Percentiles rank a stretch among this genome's conserved stretches.
phyloP scores from a whole-genome alignment of 805 yeast species.

The Cyberlindnera subsufficiens region DNA sequence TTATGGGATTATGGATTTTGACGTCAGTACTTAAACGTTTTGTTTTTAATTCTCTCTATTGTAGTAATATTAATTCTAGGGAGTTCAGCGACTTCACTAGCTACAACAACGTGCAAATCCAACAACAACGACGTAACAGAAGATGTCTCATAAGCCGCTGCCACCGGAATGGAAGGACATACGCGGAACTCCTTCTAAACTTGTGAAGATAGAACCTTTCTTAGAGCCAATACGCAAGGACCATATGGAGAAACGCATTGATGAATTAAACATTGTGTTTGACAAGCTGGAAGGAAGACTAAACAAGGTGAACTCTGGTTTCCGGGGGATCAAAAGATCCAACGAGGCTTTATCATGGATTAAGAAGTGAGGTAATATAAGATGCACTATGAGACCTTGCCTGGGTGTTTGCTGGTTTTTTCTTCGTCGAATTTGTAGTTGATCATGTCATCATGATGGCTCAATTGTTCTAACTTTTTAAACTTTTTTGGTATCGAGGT shows the following conservation, averaged over 20 bases:
- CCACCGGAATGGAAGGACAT: conserved; percentile 12
- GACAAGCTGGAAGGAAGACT: conserved; percentile 21
- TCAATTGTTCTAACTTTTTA: too few species aligned
- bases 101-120: neutral
- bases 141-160: neutral
- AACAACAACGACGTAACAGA: too few species aligned
- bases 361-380: conserved; percentile 8
- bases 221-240: conserved; percentile 10
- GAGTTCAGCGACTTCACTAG: neutral
- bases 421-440: too few species aligned
- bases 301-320: conserved; percentile 4
- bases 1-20: conserved; percentile 9
- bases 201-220: conserved; percentile 12
- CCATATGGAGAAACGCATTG: conserved; percentile 13
- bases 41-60: too few species aligned
- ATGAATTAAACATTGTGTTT: conserved; percentile 11
- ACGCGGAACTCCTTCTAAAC: conserved; percentile 15
- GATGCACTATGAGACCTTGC: neutral
- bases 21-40: neutral
- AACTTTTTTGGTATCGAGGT: too few species aligned
- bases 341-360: conserved; percentile 17
- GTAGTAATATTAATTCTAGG: too few species aligned
- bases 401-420: too few species aligned
- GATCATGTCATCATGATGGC: too few species aligned
- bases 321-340: conserved; percentile 6